Evolutionary conservation across 768 basidiomycete species (phyloP).

Genomic region (Lactarius hengduanensis): DNA sequence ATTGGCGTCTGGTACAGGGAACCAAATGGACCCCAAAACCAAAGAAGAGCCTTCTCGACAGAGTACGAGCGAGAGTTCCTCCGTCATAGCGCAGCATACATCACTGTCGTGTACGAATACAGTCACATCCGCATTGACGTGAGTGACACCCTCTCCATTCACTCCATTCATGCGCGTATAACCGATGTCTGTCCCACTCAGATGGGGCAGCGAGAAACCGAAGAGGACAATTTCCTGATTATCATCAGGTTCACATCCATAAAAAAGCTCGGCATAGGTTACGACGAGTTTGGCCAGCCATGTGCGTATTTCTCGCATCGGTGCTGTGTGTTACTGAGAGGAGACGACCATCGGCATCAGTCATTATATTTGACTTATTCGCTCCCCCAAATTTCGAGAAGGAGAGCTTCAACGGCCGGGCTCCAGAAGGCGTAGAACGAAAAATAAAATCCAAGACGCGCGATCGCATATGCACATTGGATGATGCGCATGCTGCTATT

Average conservation of each 20-base stretch:
- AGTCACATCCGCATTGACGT: slow-evolving; percentile 65
- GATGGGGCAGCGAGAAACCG: slow-evolving; percentile 23
- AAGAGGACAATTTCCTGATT: slow-evolving; percentile 13
- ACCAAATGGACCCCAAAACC: slow-evolving; percentile 27
- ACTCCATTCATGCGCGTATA: background rate
- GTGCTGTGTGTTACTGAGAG: background rate
- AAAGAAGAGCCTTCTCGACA: slow-evolving; percentile 50
- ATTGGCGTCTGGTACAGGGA: slow-evolving; percentile 58
- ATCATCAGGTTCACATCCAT: slow-evolving; percentile 23
- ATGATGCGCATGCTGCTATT: slow-evolving; percentile 56
- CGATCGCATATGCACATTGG: slow-evolving; percentile 55
- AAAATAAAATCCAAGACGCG: slow-evolving; percentile 42
- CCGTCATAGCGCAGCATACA: slow-evolving; percentile 46
- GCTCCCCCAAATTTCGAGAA: slow-evolving; percentile 62
- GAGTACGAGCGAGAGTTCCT: slow-evolving; percentile 63
- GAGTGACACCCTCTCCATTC: slow-evolving; percentile 23
- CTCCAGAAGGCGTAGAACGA: slow-evolving; percentile 42
- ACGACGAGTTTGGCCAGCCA: slow-evolving; percentile 10
- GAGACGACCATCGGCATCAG: background rate
- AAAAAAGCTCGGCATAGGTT: slow-evolving; percentile 24
- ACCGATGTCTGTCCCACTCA: background rate
- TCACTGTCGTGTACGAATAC: slow-evolving; percentile 67
- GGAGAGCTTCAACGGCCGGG: slow-evolving; percentile 54
- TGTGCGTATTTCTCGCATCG: slow-evolving; percentile 4
- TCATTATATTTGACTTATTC: slow-evolving; percentile 22